These are phyloP conservation scores for Pseudocohnilembus persalinus DNA, from an alignment of 169 alveolate species.

Conservation along the genomic window DNA sequence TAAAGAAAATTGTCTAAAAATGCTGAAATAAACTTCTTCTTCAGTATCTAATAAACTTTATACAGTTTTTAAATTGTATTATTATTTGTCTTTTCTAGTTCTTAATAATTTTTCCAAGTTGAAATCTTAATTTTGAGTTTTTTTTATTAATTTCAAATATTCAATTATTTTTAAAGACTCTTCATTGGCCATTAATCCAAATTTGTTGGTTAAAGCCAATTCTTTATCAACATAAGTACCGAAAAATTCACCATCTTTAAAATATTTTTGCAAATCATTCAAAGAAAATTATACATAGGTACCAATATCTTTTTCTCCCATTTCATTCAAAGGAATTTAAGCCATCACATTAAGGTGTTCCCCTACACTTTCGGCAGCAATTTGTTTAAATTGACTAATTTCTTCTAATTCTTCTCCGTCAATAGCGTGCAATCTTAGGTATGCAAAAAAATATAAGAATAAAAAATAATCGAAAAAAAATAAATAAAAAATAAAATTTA, in stretches of 20 bases:
- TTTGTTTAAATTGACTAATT: neutral
- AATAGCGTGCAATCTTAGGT: conserved; percentile 3
- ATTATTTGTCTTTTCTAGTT: neutral
- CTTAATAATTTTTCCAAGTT: neutral
- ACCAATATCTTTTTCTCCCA: conserved; percentile 12
- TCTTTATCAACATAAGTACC: conserved; percentile 17
- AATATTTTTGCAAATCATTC: conserved; percentile 10
- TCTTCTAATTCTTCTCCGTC: neutral
- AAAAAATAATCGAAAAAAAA: no score
- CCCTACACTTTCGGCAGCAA: neutral
- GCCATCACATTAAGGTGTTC: neutral
- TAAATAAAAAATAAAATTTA: no score
- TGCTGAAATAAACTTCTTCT: neutral
- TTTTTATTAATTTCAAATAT: neutral
- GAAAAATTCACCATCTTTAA: conserved; percentile 4
- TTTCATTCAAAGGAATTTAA: neutral
- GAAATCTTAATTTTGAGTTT: neutral
- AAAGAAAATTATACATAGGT: conserved; percentile 6
- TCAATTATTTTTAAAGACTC: conserved; percentile 2
- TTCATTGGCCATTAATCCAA: conserved; percentile 16
- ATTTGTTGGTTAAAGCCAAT: conserved; percentile 14
- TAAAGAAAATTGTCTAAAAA: neutral
- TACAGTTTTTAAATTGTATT: no score
- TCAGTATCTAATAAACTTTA: neutral
- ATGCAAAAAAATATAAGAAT: neutral